These are phyloP conservation scores for Geranomyces variabilis DNA, from an alignment of 192 early-diverging fungal genomes.

Conservation along the genomic window DNA sequence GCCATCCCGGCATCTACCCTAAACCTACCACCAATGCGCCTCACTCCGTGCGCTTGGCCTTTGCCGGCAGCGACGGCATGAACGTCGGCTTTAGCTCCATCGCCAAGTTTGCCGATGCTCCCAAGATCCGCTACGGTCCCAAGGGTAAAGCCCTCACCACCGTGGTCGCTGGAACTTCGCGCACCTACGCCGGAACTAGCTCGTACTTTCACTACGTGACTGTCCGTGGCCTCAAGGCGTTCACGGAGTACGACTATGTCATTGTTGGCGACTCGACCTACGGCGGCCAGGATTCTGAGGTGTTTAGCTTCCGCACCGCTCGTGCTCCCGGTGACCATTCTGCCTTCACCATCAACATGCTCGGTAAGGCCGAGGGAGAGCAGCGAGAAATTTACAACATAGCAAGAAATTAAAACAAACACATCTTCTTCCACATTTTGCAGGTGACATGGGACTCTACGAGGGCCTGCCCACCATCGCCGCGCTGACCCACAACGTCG, in stretches of 20 bases:
- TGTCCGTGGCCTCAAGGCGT: not conserved
- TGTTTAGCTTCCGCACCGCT: slow-evolving; percentile 4
- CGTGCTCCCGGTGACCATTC: not conserved
- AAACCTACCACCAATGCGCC: slow-evolving; percentile 8
- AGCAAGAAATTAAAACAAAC: too few relatives aligned
- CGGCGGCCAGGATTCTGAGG: not conserved
- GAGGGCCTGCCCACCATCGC: not conserved
- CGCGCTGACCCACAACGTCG: not conserved
- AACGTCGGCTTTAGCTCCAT: not conserved
- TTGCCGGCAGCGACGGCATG: slow-evolving; percentile 6
- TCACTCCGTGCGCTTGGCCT: not conserved
- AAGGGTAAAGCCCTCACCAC: not conserved
- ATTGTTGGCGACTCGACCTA: slow-evolving; percentile 1
- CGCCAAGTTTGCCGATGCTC: slow-evolving; percentile 4
- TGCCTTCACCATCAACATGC: slow-evolving; percentile 3
- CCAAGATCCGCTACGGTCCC: not conserved
- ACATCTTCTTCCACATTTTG: too few relatives aligned
- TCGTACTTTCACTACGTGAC: slow-evolving; percentile 2
- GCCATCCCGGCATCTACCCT: not conserved
- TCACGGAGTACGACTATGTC: slow-evolving; percentile 6
- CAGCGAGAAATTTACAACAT: too few relatives aligned
- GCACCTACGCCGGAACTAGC: not conserved
- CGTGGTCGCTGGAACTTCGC: not conserved
- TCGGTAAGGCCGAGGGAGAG: not conserved
- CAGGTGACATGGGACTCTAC: not conserved